These are phyloP conservation scores for Acacia pycnantha DNA, from an alignment of 331 rosid species.

Conservation along the genomic window DNA sequence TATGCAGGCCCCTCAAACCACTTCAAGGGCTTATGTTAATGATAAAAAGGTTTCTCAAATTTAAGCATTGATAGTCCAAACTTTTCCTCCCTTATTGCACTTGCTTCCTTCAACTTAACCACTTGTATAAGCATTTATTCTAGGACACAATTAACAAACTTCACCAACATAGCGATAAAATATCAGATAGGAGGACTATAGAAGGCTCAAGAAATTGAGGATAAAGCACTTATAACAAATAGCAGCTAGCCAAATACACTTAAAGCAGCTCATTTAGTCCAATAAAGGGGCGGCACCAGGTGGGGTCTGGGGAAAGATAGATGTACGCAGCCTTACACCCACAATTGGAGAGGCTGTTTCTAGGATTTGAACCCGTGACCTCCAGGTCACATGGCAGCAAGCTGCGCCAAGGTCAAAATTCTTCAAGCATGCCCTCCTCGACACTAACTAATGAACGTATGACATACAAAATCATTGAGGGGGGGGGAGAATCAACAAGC, in stretches of 20 bases:
- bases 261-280: neutral
- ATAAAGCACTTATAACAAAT: neutral
- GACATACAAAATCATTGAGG: constrained; percentile 3
- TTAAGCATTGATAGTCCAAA: neutral
- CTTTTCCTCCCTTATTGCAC: neutral
- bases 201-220: neutral
- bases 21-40: neutral
- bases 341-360: too few species aligned
- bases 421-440: neutral
- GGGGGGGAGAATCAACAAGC: neutral
- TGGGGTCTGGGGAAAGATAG: too few species aligned
- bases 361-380: too few species aligned
- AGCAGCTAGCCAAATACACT: neutral
- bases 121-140: neutral
- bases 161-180: neutral
- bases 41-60: neutral
- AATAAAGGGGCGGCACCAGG: neutral
- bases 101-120: neutral
- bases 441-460: neutral
- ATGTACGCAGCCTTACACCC: too few species aligned
- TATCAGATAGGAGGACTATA: neutral
- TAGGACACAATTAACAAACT: neutral
- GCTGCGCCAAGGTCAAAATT: too few species aligned
- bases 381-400: too few species aligned
- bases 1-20: neutral